Evolutionary conservation across 192 early-diverging fungal genomes (phyloP), one percentile per base, ranked within the genome.

Genomic region (Chytriomyces sp.): DNA sequence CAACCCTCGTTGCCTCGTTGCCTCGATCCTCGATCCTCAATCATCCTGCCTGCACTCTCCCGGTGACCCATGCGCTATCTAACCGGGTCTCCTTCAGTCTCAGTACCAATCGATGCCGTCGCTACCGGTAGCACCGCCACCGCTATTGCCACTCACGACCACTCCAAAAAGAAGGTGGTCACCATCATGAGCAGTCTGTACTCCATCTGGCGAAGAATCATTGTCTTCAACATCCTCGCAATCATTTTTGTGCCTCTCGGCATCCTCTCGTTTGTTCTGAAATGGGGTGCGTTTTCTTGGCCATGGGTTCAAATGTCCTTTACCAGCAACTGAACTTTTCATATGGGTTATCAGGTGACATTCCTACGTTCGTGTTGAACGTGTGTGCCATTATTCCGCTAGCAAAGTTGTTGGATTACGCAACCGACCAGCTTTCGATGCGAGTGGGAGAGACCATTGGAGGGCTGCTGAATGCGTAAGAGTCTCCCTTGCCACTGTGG

Each of bases 311-410:
- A 13, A 9, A 5, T 28, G 4, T 35, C 44, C 10, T 26, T 26
- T 28, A 67, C 10, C 26, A 11, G 62, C 62, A 24, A 10, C 3
- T 7, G 1, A 64, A 26, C 26, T 64, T 64, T 35, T 7, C 23
- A 9, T 67, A 45, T 48, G 35, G 0, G 3, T 35, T 45, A 11
- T n/a, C 23, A 67, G 65, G 65, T 23, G 88, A 90, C 9, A 84
- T 89, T 6, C 76, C 85, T 10, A 83, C 87, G 16, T 98, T 98
- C 82, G 61, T 91, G 43, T 79, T 96, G 61, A 97, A 97, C 81
- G 94, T 96, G 50, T 76, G 94, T 60, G 94, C 94, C 28, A 93
- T 97, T 75, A 82, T 98, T 26, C 94, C 94, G 13, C 84, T 97
- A 47, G 96, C 95, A 9, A 92, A 93, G 82, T 81, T 97, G 57